phyloP scores from a whole-genome alignment of 306 rosid species.

The Casuarina glauca region DNA sequence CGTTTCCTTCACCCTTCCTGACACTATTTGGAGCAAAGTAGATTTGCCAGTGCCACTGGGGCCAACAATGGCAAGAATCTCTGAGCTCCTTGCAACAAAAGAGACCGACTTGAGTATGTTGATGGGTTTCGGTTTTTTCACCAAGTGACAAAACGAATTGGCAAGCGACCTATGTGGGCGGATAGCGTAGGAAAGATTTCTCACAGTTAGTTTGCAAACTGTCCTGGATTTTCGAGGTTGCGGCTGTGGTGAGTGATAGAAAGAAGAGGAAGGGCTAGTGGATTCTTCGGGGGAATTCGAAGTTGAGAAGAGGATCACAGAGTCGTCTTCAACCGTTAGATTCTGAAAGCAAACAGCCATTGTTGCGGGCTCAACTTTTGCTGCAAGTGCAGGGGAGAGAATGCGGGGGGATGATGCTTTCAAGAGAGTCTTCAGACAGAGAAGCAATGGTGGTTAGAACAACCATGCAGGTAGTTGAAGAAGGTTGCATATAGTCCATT shows the following conservation, averaged over 20 bases:
- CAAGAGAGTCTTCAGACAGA: background rate
- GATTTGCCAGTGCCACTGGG: constrained; percentile 96
- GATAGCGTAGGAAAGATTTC: constrained; percentile 57
- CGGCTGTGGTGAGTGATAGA: constrained; percentile 44
- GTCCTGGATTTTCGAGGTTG: constrained; percentile 26
- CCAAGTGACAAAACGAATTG: constrained; percentile 35
- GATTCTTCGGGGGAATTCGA: constrained; percentile 70
- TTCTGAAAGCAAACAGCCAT: constrained; percentile 51
- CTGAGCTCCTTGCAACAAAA: constrained; percentile 63
- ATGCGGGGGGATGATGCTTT: constrained; percentile 28
- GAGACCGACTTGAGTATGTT: constrained; percentile 73
- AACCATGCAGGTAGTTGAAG: constrained; percentile 29
- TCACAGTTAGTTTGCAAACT: constrained; percentile 46
- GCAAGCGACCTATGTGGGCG: constrained; percentile 39
- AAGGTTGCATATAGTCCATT: constrained; percentile 1
- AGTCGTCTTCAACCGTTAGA: constrained; percentile 55
- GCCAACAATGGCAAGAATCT: constrained; percentile 81
- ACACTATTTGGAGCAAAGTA: constrained; percentile 60
- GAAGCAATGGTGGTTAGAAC: constrained; percentile 48
- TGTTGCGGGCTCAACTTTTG: constrained; percentile 19
- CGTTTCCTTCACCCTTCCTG: constrained; percentile 55
- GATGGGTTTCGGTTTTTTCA: constrained; percentile 47
- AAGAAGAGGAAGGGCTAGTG: constrained; percentile 56
- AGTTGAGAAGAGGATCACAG: constrained; percentile 53
- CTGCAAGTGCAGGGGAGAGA: constrained; percentile 11